Base-by-base conservation (phyloP, 305 asterid species). In the Rubia tinctorum region DNA sequence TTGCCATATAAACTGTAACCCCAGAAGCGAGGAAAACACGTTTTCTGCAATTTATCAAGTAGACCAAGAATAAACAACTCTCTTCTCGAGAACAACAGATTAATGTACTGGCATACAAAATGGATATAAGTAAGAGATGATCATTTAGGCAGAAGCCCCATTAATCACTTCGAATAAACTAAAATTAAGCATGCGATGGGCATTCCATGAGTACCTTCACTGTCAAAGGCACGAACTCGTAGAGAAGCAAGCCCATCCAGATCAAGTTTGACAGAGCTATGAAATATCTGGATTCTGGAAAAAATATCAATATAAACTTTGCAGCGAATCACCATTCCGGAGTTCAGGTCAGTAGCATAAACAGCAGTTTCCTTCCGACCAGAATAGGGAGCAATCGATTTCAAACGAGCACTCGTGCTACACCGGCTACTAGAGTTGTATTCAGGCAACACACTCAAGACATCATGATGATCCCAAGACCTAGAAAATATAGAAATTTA, bases 381-480 rank as follows among this genome's bases (percentile, higher is more conserved):
- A 53, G 80, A 85, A 25, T 86, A 93, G 25, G 96, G 88, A 30
- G 98, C 92, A 73, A 88, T 88, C 12, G 98, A 93, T 84, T 89
- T 88, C 88, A 93, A 81, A 39, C 88, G 85, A 23, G 96, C 97
- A 87, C 96, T 91, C 53, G 90, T 89, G 49, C 97, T 91, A 80
- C 98, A 93, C 25, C 76, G 89, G 75, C 81, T 88, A 42, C 89
- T 91, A 77, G 92, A 84, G 74, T 93, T 91, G 79, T 82, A 87
- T 81, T 89, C 98, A 56, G 98, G 96, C 76, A 84, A 68, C 74
- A 93, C 87, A 62, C 91, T 83, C 65, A 93, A 71, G 39, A 93
- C 80, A 75, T 93, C 98, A 27, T 88, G 97, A 73, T 93, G 98
- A 79, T 93, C 98, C 97, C 98, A 93, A 6, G 97, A 84, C 98